phyloP scores from a whole-genome alignment of 225 moss, liverwort and hornwort genomes.

The Climacium dendroides region DNA sequence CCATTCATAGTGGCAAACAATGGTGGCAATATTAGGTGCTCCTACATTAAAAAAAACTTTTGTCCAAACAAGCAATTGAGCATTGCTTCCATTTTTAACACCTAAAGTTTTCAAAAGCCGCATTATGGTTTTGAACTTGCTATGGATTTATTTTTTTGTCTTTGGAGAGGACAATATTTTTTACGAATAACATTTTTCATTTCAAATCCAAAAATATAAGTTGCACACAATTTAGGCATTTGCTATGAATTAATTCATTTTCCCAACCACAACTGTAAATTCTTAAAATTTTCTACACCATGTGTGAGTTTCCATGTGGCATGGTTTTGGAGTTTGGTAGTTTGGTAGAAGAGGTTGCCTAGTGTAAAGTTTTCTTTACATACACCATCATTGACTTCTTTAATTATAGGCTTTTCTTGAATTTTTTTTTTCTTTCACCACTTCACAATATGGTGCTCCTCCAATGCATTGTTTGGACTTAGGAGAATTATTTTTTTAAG shows the following conservation, averaged over 20 bases:
- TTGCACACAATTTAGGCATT: not conserved
- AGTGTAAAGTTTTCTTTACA: not conserved
- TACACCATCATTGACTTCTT: not conserved
- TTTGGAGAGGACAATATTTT: not conserved
- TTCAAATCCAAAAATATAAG: not conserved
- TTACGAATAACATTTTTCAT: not conserved
- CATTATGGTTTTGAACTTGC: not conserved
- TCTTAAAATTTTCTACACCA: not conserved
- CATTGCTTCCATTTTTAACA: not conserved
- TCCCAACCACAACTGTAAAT: rapidly evolving
- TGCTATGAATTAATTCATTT: not conserved
- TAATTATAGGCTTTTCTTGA: not conserved
- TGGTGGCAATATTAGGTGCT: too few relatives aligned
- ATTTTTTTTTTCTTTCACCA: not conserved
- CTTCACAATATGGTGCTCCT: not conserved
- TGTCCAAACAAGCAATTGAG: not conserved
- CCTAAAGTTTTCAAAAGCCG: not conserved
- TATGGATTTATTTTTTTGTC: too few relatives aligned
- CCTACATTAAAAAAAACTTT: not conserved
- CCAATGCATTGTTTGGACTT: not conserved
- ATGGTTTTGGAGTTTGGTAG: rapidly evolving
- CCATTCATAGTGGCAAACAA: not conserved
- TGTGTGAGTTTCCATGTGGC: not conserved
- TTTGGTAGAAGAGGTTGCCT: not conserved
- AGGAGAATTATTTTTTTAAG: not conserved